Base-by-base conservation (phyloP, 1,139 yeast species). In the Pichia sp. region DNA sequence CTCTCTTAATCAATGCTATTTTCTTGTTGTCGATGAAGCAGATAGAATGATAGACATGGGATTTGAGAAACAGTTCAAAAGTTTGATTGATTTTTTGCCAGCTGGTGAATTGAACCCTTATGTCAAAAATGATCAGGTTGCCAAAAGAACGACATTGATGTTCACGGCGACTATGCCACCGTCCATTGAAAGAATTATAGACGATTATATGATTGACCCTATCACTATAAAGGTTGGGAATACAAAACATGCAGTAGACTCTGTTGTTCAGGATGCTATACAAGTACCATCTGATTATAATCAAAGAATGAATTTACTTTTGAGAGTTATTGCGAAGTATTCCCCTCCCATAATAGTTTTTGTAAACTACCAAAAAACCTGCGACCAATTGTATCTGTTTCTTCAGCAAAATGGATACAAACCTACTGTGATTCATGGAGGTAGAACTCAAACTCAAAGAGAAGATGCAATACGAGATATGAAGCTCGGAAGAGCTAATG, bases 1-100 rank as follows among this genome's bases (percentile, higher is more conserved):
- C 3, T 74, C 73, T 3, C 62, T 89, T 31, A 66, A 65, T 36
- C 77, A 76, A 47, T 77, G 95, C 49, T 71, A 72, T 47, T 84
- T 78, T 50, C 65, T 89, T 15, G 79, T 85, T 2, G 70, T 88
- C 68, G 97, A 89, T 64, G 97, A 89, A 61, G 96, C 96, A 1
- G 97, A 89, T 60, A 69, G 88, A 54, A 89, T 89, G 96, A 80
- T 91, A 34, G 96, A 89, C 58, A 71, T 89, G 74, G 97, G 97
- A 3, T 89, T 91, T 59, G 96, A 88, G 54, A 84, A 77, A 37
- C 86, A 86, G 50, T 72, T 91, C 35, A 73, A 71, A 28, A 66
- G 69, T 23, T 74, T 91, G 17, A 61, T 84, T 42, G 64, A 64
- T 8, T 60, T 63, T 20, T 61, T 79, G 28, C 85, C 71, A 23